Base-by-base conservation (phyloP, 495 filamentous ascomycete genomes). In the Parmelia sp. region DNA sequence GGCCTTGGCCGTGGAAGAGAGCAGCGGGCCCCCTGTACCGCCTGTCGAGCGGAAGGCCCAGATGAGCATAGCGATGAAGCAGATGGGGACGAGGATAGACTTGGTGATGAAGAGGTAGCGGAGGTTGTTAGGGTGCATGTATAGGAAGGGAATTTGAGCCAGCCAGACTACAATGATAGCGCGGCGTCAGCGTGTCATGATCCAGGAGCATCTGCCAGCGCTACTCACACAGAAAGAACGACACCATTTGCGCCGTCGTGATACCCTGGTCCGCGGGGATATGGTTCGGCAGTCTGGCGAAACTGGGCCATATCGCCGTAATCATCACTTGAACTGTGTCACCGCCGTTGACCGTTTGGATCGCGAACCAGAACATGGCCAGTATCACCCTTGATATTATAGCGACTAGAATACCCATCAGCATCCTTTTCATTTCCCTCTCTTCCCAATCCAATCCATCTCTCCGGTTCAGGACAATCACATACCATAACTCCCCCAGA, bases 321-420 rank as follows among this genome's bases (percentile, higher is more conserved):
- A 90, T 77, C 85, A 89, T 88, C 56, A 86, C 84, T 2, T 80
- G 80, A 35, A 88, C 77, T 31, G 83, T 81, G 67, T 86, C 84
- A 0, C 84, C 86, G 12, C 87, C 87, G 67, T 86, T 88, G 61
- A 83, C 82, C 33, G 84, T 82, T 69, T 89, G 83, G 58, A 90
- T 88, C 19, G 84, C 85, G 33, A 88, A 84, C 87, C 88, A 90
- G 74, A 90, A 89, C 68, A 88, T 74, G 11, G 86, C 87, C 8
- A 89, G 78, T 61, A 89, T 83, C 0, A 82, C 77, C n/a, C 88
- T 80, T 0, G 84, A 87, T 14, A 89, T 74, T 58, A 89, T 87
- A 31, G 82, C 79, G 67, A 90, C 80, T 68, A 33, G 45, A 27
- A 17, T 25, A 47, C 33, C 23, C 25, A 57, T 44, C 37, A 56